phyloP scores from a whole-genome alignment of 306 rosid species.

The Cicer arietinum region DNA sequence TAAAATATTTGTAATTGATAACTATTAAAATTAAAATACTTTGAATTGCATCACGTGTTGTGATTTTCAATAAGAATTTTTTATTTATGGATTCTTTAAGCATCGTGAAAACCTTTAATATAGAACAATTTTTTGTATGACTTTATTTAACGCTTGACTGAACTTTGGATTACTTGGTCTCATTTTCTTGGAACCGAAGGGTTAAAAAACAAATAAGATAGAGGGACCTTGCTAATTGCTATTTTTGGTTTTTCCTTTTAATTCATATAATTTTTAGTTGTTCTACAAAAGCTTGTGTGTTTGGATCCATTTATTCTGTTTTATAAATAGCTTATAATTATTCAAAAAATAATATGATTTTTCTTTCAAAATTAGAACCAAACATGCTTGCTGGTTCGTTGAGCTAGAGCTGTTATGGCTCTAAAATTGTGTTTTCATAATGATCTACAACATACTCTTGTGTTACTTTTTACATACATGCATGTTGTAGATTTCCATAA shows the following conservation, averaged over 20 bases:
- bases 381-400: not conserved
- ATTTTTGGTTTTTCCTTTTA: conserved; percentile 8
- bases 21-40: too few relatives aligned
- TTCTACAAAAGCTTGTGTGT: not conserved
- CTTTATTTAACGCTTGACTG: too few relatives aligned
- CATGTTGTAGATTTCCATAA: conserved; percentile 2
- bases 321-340: not conserved
- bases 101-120: not conserved
- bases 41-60: not conserved
- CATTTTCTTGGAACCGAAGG: too few relatives aligned
- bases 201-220: not conserved
- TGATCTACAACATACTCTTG: not conserved
- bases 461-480: not conserved
- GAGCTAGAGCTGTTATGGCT: conserved; percentile 18
- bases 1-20: not conserved
- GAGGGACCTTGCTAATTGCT: conserved; percentile 1
- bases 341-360: not conserved
- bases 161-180: too few relatives aligned
- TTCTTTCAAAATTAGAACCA: not conserved
- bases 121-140: too few relatives aligned
- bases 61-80: not conserved
- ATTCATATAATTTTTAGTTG: not conserved
- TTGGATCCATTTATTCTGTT: conserved; percentile 7
- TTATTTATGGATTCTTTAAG: not conserved
- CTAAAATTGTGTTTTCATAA: conserved; percentile 18